Conservation (phyloP, 2,329 filamentous ascomycete genomes). For the Shiraia bambusicola region DNA sequence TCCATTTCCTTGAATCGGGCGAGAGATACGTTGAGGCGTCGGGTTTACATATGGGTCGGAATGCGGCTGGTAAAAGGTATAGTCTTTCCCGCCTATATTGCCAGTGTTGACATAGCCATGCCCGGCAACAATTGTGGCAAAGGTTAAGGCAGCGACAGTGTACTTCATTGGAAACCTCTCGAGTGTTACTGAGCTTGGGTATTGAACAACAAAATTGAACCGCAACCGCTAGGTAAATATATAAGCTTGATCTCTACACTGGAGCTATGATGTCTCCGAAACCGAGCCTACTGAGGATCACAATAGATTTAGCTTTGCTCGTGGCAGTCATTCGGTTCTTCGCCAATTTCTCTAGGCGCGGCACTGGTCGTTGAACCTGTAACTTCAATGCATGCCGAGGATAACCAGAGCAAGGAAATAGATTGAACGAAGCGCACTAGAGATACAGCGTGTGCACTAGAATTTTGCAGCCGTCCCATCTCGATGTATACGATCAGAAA, state of each 20-base stretch:
- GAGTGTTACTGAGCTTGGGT: slow-evolving; percentile 9
- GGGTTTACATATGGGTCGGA: slow-evolving; percentile 37
- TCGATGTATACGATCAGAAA: too few relatives aligned
- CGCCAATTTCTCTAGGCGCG: slow-evolving; percentile 1
- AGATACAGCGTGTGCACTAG: slow-evolving; percentile 10
- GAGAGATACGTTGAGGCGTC: slow-evolving; percentile 56
- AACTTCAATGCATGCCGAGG: slow-evolving; percentile 19
- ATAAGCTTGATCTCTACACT: slow-evolving; percentile 4
- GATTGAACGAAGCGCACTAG: slow-evolving; percentile 38
- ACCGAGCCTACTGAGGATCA: slow-evolving; percentile 17
- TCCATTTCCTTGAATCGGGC: slow-evolving; percentile 59
- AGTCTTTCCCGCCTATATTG: slow-evolving; percentile 35
- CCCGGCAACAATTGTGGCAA: slow-evolving; percentile 33
- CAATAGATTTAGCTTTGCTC: slow-evolving; percentile 16
- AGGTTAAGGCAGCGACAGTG: slow-evolving; percentile 28
- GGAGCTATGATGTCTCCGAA: slow-evolving; percentile 18
- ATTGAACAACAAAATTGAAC: slow-evolving; percentile 6
- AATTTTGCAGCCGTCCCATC: slow-evolving; percentile 11
- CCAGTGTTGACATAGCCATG: slow-evolving; percentile 42
- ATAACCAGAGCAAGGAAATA: slow-evolving; percentile 31
- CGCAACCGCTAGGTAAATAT: slow-evolving; percentile 9
- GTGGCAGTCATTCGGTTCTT: neutral
- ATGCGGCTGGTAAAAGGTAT: slow-evolving; percentile 41
- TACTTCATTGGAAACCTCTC: slow-evolving; percentile 34
- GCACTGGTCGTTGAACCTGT: slow-evolving; percentile 24